Conservation (phyloP, 2,329 filamentous ascomycete genomes). For the Chaetomiaceae sp. region DNA sequence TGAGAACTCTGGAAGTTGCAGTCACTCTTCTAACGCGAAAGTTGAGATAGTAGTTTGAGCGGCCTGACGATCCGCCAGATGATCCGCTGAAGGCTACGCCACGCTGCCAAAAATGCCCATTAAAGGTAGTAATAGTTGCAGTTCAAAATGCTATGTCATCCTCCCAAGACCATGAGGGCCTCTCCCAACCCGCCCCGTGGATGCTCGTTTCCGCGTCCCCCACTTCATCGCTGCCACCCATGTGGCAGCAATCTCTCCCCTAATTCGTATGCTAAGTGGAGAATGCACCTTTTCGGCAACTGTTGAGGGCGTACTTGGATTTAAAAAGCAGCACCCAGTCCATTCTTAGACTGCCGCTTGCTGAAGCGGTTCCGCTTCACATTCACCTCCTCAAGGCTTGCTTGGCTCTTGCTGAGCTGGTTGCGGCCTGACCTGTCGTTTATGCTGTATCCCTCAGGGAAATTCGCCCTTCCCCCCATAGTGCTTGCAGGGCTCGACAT, state of each 20-base stretch:
- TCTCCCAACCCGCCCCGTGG: conserved; percentile 1
- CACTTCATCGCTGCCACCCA: neutral
- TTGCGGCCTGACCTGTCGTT: conserved; percentile 52
- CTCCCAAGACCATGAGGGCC: neutral
- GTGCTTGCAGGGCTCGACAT: conserved; percentile 75
- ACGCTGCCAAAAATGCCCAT: conserved; percentile 35
- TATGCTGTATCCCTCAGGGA: conserved; percentile 46
- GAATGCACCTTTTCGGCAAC: neutral
- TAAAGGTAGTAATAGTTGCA: conserved; percentile 25
- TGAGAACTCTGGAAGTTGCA: too few relatives aligned
- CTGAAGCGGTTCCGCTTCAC: conserved; percentile 70
- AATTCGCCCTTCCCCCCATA: conserved; percentile 55
- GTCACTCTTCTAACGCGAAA: too few relatives aligned
- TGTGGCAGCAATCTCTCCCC: neutral
- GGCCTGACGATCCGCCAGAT: conserved; percentile 6
- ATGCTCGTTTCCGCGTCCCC: neutral
- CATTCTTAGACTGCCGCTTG: conserved; percentile 89
- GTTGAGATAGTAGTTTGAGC: neutral
- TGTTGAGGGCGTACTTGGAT: neutral
- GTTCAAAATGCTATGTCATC: conserved; percentile 12
- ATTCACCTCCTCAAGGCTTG: conserved; percentile 44
- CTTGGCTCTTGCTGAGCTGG: conserved; percentile 57
- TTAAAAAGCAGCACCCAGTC: conserved; percentile 77
- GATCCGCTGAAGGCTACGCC: conserved; percentile 28
- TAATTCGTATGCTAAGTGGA: neutral